Base-by-base conservation (phyloP, 2,329 filamentous ascomycete genomes). In the Curvularia verruculosa region DNA sequence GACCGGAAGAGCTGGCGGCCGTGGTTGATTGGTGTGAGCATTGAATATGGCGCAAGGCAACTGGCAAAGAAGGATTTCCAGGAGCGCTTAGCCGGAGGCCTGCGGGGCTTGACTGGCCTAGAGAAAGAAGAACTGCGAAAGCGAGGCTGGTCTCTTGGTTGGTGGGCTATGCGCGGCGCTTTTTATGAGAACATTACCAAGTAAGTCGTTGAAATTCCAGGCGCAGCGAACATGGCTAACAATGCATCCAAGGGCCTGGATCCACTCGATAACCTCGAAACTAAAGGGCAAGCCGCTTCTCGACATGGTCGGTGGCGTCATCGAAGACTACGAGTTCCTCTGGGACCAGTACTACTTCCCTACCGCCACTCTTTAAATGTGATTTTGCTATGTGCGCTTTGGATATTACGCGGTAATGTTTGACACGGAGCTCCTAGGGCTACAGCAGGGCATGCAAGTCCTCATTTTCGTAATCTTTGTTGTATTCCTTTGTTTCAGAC, bases 291-390 rank as follows among this genome's bases (percentile, higher is more conserved):
- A 88, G 71, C 87, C 90, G 50, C 82, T 96, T 76, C 85, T 96
- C 45, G 87, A 90, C 64, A 85, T 99, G 73, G 82, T 96, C 23
- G 90, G 88, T 8, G 91, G 90, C 55, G 89, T 99, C 44, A 78
- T 98, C 61, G 92, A 97, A 74, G 95, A 99, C 75, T 99, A 99
- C 74, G 91, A 96, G 77, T 98, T 96, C 75, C 82, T 99, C 29
- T 99, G 95, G 95, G 92, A 97, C 78, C 93, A 96, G 69, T 98
- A 97, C 77, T 96, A 98, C 78, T 99, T 98, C 77, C 83, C 86
- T 18, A 89, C 86, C 1, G 83, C 85, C 24, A 88, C 85, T 5
- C 65, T 84, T 60, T 85, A 70, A 65, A 46, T 21, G 10, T 28
- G 34, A 31, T 13, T 50, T 37, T 10, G 18, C 21, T 29, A 45